These are phyloP conservation scores for Andrographis paniculata DNA, from an alignment of 305 asterid genomes.

Conservation along the genomic window DNA sequence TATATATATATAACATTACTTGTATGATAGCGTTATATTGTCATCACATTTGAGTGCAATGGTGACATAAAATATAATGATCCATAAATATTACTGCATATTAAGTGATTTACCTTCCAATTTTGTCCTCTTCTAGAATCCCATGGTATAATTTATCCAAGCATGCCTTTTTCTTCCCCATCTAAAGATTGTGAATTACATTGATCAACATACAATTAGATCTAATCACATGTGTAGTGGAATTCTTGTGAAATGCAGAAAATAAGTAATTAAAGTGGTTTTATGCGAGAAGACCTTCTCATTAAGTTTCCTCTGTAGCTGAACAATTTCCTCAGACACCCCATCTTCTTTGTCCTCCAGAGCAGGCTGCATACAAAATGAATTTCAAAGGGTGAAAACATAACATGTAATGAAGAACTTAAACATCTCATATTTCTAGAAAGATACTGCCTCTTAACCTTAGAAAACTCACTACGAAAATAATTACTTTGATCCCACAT, in stretches of 20 bases:
- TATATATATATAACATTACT: constrained; percentile 17
- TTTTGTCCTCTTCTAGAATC: constrained; percentile 43
- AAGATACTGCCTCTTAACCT: constrained; percentile 12
- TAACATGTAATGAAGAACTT: constrained; percentile 9
- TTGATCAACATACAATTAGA: constrained; percentile 9
- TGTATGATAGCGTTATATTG: constrained; percentile 15
- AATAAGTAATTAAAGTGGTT: constrained; percentile 6
- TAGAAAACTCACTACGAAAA: constrained; percentile 10
- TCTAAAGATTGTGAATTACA: constrained; percentile 29
- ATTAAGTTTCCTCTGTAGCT: constrained; percentile 3
- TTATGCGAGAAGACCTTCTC: constrained; percentile 41
- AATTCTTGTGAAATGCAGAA: neutral
- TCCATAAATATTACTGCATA: constrained; percentile 5
- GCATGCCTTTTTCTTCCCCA: constrained; percentile 47
- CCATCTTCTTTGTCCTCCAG: constrained; percentile 14
- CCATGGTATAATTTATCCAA: constrained; percentile 48
- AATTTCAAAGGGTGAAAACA: constrained; percentile 8
- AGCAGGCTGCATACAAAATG: constrained; percentile 11
- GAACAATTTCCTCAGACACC: constrained; percentile 7
- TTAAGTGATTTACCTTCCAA: constrained; percentile 37
- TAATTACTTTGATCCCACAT: constrained; percentile 12
- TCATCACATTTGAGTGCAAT: neutral
- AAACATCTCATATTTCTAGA: constrained; percentile 14
- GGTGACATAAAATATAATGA: neutral
- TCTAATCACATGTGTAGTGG: neutral